Evolutionary conservation across 495 filamentous ascomycete genomes (phyloP), one percentile per base, ranked within the genome.

Genomic region (Xylaria flabelliformis): DNA sequence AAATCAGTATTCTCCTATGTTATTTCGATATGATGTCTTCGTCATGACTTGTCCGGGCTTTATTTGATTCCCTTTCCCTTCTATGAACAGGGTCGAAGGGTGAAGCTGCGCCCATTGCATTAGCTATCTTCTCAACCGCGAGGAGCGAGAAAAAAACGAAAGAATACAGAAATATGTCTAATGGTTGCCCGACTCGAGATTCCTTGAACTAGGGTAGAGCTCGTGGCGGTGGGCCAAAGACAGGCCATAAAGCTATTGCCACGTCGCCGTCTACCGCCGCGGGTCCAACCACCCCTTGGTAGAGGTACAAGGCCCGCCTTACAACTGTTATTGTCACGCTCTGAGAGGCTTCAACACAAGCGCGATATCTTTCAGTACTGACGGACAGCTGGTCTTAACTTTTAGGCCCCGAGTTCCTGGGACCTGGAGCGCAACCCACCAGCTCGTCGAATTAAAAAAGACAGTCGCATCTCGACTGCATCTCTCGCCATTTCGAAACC

Each of bases 181-280:
- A 59, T 59, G 67, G 67, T 62, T 62, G 62, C 55, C 70, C 34
- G 39, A 46, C 62, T 64, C 69, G 26, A 61, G 17, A 44, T 48
- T 15, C n/a, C 24, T 29, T 48, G 36, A 59, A 53, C 62, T 59
- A 72, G 53, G 51, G 59, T 72, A 26, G 63, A 67, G 63, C 51
- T 72, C 51, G 70, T 72, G 63, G 63, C 70, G 51, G 70, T 72
- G 70, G 70, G 63, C 70, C 63, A 64, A 48, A 59, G 59, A 36
- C 55, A 21, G 63, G 42, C 70, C 70, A 72, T 66, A 66, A 72
- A 65, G 5, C 9, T 64, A 50, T 50, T 72, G 70, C 70, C 70
- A 72, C 70, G 70, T 72, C 51, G 70, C 34, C 51, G 69, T 50
- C 58, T 64, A 56, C 46, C 36, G 50, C 70, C 62, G 63, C 70